Conservation (phyloP, 495 filamentous ascomycete species). For the Hypoxylon intermedium region DNA sequence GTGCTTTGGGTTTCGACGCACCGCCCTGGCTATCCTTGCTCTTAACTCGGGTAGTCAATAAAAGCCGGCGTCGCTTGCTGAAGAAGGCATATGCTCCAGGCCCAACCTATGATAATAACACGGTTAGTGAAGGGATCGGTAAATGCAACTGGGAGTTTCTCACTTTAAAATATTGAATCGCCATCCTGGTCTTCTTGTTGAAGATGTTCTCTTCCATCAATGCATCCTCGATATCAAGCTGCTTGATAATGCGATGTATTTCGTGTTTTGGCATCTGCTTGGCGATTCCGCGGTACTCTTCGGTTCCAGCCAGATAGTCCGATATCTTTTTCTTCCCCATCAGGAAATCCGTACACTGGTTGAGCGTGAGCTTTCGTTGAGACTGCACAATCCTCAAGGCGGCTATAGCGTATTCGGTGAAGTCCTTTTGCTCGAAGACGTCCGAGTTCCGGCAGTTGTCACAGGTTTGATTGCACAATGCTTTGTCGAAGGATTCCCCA, state of each 20-base stretch:
- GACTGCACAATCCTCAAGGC: constrained; percentile 70
- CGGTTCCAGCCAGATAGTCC: constrained; percentile 38
- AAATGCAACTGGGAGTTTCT: constrained; percentile 58
- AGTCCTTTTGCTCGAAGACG: constrained; percentile 73
- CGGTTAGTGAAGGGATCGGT: constrained; percentile 54
- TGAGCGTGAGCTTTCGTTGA: constrained; percentile 58
- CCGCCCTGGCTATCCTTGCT: constrained; percentile 35
- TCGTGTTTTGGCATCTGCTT: constrained; percentile 56
- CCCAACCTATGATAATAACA: constrained; percentile 54
- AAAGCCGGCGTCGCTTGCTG: constrained; percentile 37
- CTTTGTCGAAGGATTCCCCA: constrained; percentile 76
- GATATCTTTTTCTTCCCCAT: constrained; percentile 53
- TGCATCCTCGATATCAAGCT: constrained; percentile 49
- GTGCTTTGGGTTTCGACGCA: constrained; percentile 21
- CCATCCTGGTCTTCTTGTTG: constrained; percentile 43
- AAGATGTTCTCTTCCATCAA: constrained; percentile 58
- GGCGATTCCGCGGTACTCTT: constrained; percentile 53
- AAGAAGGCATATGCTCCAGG: constrained; percentile 40
- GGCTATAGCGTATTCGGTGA: constrained; percentile 72
- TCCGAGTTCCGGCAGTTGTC: constrained; percentile 80
- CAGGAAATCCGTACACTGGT: constrained; percentile 59
- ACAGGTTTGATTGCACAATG: constrained; percentile 75
- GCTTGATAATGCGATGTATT: constrained; percentile 56
- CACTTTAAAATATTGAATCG: constrained; percentile 50
- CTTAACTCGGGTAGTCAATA: constrained; percentile 45